Conservation (phyloP, 441 rosid species). For the Pelargonium australe region DNA sequence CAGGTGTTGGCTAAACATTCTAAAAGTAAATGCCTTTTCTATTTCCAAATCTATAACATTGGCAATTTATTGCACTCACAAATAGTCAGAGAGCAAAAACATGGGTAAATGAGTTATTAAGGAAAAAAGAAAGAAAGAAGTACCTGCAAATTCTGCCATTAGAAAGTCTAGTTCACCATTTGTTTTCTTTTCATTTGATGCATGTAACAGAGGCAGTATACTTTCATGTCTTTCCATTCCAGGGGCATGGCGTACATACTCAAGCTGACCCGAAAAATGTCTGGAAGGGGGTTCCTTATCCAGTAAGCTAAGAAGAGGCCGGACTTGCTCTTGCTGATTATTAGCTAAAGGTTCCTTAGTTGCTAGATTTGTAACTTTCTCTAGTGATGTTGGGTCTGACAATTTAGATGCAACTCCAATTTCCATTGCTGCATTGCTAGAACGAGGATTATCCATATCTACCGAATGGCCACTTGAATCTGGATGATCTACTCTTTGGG, state of each 20-base stretch:
- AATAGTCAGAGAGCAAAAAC: not conserved
- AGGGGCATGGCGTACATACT: constrained; percentile 65
- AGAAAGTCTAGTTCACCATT: constrained; percentile 81
- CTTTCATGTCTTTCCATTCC: constrained; percentile 85
- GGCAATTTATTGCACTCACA: not conserved
- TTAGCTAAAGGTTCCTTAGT: constrained; percentile 3
- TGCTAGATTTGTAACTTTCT: constrained; percentile 36
- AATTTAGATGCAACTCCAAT: constrained; percentile 31
- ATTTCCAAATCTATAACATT: not conserved
- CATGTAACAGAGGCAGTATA: constrained; percentile 71
- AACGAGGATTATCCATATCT: constrained; percentile 55
- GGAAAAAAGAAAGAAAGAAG: not conserved
- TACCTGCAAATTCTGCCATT: constrained; percentile 94
- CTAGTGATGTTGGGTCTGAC: constrained; percentile 28
- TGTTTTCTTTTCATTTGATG: constrained; percentile 68
- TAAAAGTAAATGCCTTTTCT: not conserved
- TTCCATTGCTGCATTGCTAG: constrained; percentile 49
- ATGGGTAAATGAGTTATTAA: not conserved
- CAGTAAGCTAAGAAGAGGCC: constrained; percentile 94
- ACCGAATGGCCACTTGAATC: constrained; percentile 36
- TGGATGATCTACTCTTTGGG: constrained; percentile 59
- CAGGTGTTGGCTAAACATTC: not conserved
- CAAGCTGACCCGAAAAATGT: constrained; percentile 83
- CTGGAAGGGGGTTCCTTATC: constrained; percentile 94
- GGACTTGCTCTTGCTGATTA: constrained; percentile 74